phyloP scores from a whole-genome alignment of 202 grass and related monocot genomes.

The Hordeum pubiflorum region DNA sequence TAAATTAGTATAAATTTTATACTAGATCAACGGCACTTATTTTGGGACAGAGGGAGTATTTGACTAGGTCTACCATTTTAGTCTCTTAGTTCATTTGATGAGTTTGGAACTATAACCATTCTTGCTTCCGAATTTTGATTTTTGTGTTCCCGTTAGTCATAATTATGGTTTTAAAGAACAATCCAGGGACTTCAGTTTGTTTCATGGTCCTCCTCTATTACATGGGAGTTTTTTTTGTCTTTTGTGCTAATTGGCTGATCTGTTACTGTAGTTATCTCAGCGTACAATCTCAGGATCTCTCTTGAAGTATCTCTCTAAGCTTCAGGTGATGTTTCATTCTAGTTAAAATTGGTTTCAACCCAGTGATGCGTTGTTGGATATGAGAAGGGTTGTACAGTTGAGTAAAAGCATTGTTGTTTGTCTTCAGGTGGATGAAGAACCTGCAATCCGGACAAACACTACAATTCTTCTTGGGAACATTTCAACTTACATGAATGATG shows the following conservation, averaged over 20 bases:
- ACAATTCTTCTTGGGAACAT: slow-evolving; percentile 99
- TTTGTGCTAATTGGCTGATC: slow-evolving; percentile 25
- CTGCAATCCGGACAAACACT: slow-evolving; percentile 95
- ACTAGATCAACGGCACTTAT: no score
- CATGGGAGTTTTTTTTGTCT: slow-evolving; percentile 9
- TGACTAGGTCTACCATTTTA: background rate
- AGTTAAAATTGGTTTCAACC: slow-evolving; percentile 5
- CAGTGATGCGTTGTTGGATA: slow-evolving; percentile 5
- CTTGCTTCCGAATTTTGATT: background rate
- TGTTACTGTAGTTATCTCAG: slow-evolving; percentile 78
- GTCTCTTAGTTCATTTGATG: background rate
- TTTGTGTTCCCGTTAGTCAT: background rate
- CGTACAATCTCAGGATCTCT: slow-evolving; percentile 94
- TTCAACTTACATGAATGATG: slow-evolving; percentile 94
- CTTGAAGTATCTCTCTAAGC: slow-evolving; percentile 98
- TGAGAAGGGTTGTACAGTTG: slow-evolving; percentile 8
- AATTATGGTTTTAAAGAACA: slow-evolving; percentile 5
- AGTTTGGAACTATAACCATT: background rate
- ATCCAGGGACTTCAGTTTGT: background rate
- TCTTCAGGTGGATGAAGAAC: slow-evolving; percentile 92
- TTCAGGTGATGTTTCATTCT: slow-evolving; percentile 60
- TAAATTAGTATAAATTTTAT: no score
- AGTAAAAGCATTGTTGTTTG: slow-evolving; percentile 26
- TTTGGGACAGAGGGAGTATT: no score
- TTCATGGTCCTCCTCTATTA: background rate